Conservation (phyloP, 192 early-diverging fungal genomes). For the Pilaira anomala region DNA sequence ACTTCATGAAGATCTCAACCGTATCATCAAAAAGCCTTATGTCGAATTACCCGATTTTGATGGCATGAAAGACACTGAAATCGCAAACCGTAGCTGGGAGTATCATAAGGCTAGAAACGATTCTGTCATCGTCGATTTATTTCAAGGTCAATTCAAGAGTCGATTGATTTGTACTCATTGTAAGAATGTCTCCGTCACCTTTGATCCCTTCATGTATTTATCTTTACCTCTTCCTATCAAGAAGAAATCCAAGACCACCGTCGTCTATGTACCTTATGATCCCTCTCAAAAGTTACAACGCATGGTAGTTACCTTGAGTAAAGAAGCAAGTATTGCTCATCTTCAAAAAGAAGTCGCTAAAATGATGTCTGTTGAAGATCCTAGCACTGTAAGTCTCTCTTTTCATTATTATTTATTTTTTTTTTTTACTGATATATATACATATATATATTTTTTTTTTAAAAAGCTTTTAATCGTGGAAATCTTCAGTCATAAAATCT, state of each 20-base stretch:
- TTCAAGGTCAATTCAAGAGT: constrained; percentile 43
- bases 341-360: constrained; percentile 62
- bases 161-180: constrained; percentile 49
- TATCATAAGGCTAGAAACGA: constrained; percentile 75
- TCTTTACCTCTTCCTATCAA: constrained; percentile 72
- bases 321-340: constrained; percentile 59
- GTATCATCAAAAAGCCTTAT: constrained; percentile 76
- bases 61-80: constrained; percentile 58
- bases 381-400: constrained; percentile 15
- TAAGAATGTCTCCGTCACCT: constrained; percentile 76
- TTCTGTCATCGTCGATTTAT: constrained; percentile 59
- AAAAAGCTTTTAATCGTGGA: constrained; percentile 52
- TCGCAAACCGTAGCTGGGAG: constrained; percentile 72
- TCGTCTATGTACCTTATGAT: constrained; percentile 55
- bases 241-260: constrained; percentile 47
- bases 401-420: neutral
- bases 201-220: constrained; percentile 81
- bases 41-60: constrained; percentile 75
- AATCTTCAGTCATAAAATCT: constrained; percentile 50
- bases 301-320: constrained; percentile 55
- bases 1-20: constrained; percentile 84
- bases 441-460: too few relatives aligned
- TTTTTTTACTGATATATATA: too few relatives aligned
- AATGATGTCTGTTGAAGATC: constrained; percentile 42
- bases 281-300: constrained; percentile 34